These are phyloP conservation scores for Dovyalis caffra DNA, from an alignment of 345 rosid species.

Conservation along the genomic window DNA sequence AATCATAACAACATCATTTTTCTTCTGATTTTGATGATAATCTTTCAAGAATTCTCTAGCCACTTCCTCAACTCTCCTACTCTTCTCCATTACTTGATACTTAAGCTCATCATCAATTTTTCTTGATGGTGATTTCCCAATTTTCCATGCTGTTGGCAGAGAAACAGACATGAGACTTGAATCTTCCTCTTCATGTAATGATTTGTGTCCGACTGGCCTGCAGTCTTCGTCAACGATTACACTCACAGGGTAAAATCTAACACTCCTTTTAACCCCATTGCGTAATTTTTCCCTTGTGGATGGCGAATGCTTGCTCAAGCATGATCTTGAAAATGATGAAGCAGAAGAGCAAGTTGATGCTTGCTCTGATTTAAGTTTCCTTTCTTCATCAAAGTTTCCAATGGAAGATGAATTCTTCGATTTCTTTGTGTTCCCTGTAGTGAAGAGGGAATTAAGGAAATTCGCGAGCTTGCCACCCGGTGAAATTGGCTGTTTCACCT, in stretches of 20 bases:
- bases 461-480: slow-evolving; percentile 65
- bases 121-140: slow-evolving; percentile 39
- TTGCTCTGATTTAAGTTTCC: slow-evolving; percentile 42
- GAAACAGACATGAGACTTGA: slow-evolving; percentile 32
- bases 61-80: slow-evolving; percentile 41
- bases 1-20: slow-evolving; percentile 16
- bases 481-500: slow-evolving; percentile 82
- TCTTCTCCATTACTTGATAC: slow-evolving; percentile 19
- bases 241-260: slow-evolving; percentile 68
- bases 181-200: slow-evolving; percentile 26
- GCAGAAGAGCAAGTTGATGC: slow-evolving; percentile 70
- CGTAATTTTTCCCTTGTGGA: slow-evolving; percentile 56
- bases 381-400: slow-evolving; percentile 30
- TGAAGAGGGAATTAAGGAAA: slow-evolving; percentile 74
- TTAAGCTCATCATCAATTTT: slow-evolving; percentile 23
- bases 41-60: slow-evolving; percentile 48
- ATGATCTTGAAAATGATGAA: slow-evolving; percentile 81
- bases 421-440: slow-evolving; percentile 43
- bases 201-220: slow-evolving; percentile 52
- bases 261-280: slow-evolving; percentile 58
- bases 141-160: slow-evolving; percentile 43
- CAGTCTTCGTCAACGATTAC: slow-evolving; percentile 71
- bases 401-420: slow-evolving; percentile 36
- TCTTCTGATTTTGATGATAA: slow-evolving; percentile 33
- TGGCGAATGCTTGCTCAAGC: slow-evolving; percentile 63